Evolutionary conservation across 129 eudicot species (phyloP), one percentile per base, ranked within the genome.

Genomic region (Flaveria robusta): DNA sequence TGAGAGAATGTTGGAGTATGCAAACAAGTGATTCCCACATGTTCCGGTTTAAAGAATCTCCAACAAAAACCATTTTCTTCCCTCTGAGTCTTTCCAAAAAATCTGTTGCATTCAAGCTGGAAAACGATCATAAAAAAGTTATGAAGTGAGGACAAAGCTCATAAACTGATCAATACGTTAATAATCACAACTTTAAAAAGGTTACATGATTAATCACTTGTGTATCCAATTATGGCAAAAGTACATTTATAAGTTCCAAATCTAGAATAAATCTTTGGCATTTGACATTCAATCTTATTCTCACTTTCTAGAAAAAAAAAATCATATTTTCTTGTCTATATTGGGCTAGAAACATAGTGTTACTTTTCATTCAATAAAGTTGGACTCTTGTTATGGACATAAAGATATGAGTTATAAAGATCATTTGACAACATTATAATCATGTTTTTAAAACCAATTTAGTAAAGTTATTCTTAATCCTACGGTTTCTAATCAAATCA

Each of bases 11-110:
- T 31, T 87, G 84, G 24, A 95, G 92, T 20, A 87, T 80, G 86
- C 99, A 95, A 65, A 95, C 96, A 75, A 95, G 95, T 56, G 99
- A 95, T 78, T 95, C 99, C 99, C 99, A 91, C 99, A 95, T 95
- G 82, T 95, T 95, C 81, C 99, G 83, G 71, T 95, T 95, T 31
- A 95, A 76, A 31, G 99, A 95, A 70, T 95, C 97, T 56, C 99
- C 99, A 39, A 95, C 96, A 75, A 95, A 91, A 23, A 91, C 97
- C 76, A 95, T 80, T 78, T 87, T 89, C 81, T 87, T 81, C 64
- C 94, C 96, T 80, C 91, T 81, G 0, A 95, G 86, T 80, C 97
- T 86, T 85, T 91, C 91, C 73, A 95, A 88, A 83, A 95, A 95
- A 74, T 95, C 95, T 16, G 91, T 95, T 42, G 96, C 89, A 76